Evolutionary conservation across 2,329 filamentous ascomycete genomes (phyloP).

Genomic region (Alternaria conjuncta): DNA sequence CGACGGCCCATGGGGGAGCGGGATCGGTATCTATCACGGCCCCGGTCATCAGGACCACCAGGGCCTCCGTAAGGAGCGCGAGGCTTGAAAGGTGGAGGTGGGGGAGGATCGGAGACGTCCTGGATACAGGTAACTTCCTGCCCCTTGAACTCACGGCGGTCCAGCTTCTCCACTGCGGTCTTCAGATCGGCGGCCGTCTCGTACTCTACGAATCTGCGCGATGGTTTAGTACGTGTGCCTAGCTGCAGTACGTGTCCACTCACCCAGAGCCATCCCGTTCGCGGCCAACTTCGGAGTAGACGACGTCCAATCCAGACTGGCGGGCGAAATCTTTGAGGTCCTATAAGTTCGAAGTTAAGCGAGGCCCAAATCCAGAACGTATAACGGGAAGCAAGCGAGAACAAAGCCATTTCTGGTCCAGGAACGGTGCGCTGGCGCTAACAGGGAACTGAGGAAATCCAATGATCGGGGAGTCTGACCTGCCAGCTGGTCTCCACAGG

Average conservation of each 20-base stretch:
- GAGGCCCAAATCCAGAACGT: slow-evolving; percentile 52
- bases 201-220: slow-evolving; percentile 88
- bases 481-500: slow-evolving; percentile 99
- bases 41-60: slow-evolving; percentile 66
- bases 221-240: slow-evolving; percentile 13
- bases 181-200: slow-evolving; percentile 90
- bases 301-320: slow-evolving; percentile 94
- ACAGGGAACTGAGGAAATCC: slow-evolving; percentile 51
- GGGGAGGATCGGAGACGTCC: slow-evolving; percentile 68
- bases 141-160: slow-evolving; percentile 91
- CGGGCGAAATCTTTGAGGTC: slow-evolving; percentile 99
- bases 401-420: slow-evolving; percentile 47
- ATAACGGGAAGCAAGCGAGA: slow-evolving; percentile 39
- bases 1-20: slow-evolving; percentile 74
- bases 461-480: slow-evolving; percentile 77
- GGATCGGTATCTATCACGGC: slow-evolving; percentile 77
- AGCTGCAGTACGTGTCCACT: slow-evolving; percentile 47
- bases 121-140: slow-evolving; percentile 82
- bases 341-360: slow-evolving; percentile 88
- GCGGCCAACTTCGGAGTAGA: slow-evolving; percentile 95
- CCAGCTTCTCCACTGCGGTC: slow-evolving; percentile 92
- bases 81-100: slow-evolving; percentile 46
- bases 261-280: slow-evolving; percentile 93
- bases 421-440: slow-evolving; percentile 48
- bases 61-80: slow-evolving; percentile 43